Evolutionary conservation across 768 basidiomycete genomes (phyloP).

Genomic region (Exsudoporus frostii): DNA sequence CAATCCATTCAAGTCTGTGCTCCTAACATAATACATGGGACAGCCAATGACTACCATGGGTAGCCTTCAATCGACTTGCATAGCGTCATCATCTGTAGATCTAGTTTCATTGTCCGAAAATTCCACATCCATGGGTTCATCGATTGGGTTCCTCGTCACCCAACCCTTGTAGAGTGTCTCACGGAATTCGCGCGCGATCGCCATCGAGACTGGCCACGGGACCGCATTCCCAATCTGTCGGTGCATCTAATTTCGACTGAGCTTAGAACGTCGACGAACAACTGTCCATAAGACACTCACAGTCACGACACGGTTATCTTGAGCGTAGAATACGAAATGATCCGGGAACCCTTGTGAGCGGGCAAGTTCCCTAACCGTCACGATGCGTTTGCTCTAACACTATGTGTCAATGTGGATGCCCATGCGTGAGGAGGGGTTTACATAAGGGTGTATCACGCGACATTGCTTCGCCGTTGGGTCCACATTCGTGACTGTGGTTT

Average conservation of each 20-base stretch:
- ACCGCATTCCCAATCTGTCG: constrained; percentile 82
- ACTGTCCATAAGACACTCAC: constrained; percentile 38
- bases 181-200: constrained; percentile 62
- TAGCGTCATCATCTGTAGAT: constrained; percentile 13
- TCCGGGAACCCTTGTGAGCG: constrained; percentile 84
- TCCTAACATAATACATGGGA: background rate
- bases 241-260: constrained; percentile 53
- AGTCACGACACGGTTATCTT: constrained; percentile 52
- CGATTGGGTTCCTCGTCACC: constrained; percentile 30
- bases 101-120: constrained; percentile 9
- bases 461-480: constrained; percentile 78
- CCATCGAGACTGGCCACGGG: constrained; percentile 59
- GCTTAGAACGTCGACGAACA: background rate
- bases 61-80: constrained; percentile 31
- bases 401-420: background rate
- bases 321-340: constrained; percentile 57
- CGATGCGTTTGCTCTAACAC: constrained; percentile 60
- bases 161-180: constrained; percentile 52
- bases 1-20: background rate
- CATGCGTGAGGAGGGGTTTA: constrained; percentile 21
- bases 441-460: constrained; percentile 63
- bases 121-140: constrained; percentile 30
- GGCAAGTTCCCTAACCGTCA: constrained; percentile 75
- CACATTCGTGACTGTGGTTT: constrained; percentile 75
- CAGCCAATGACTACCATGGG: background rate